These are phyloP conservation scores for Angomonas desouzai DNA, from an alignment of 208 protist species.

Conservation along the genomic window DNA sequence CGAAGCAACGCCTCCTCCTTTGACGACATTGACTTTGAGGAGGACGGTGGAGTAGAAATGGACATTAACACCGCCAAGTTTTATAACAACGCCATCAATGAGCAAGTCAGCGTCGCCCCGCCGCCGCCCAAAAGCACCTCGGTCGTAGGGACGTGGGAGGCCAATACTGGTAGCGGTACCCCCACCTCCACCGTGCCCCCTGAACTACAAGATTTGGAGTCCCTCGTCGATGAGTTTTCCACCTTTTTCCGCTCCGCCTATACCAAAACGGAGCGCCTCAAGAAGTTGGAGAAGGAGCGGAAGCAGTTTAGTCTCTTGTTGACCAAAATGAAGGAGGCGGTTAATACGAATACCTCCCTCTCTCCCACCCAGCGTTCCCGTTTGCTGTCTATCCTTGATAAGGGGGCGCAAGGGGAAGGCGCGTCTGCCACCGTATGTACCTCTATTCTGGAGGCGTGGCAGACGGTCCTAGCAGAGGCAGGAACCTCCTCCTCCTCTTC, in stretches of 20 bases:
- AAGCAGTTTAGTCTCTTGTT: neutral
- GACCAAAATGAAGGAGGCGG: neutral
- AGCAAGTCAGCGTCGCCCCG: slow-evolving; percentile 11
- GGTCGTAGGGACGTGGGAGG: neutral
- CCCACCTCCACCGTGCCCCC: slow-evolving; percentile 23
- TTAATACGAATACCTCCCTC: neutral
- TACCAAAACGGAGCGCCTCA: slow-evolving; percentile 30
- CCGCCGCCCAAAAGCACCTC: slow-evolving; percentile 1
- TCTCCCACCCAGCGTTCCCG: neutral
- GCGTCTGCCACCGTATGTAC: neutral
- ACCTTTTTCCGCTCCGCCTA: slow-evolving; percentile 44
- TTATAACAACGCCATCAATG: slow-evolving; percentile 15
- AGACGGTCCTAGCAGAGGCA: neutral
- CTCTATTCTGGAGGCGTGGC: neutral
- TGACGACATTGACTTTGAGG: slow-evolving; percentile 40
- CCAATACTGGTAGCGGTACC: neutral
- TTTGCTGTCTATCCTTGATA: neutral
- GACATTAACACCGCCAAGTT: neutral
- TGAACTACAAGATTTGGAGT: slow-evolving; percentile 66
- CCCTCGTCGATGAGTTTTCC: slow-evolving; percentile 67
- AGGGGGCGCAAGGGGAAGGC: neutral
- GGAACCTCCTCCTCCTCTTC: neutral
- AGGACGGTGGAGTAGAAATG: neutral
- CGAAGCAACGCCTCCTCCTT: slow-evolving; percentile 24
- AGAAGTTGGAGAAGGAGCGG: slow-evolving; percentile 39